These are phyloP conservation scores for Zygosaccharomyces bisporus DNA, from an alignment of 805 yeast genomes.

Conservation along the genomic window DNA sequence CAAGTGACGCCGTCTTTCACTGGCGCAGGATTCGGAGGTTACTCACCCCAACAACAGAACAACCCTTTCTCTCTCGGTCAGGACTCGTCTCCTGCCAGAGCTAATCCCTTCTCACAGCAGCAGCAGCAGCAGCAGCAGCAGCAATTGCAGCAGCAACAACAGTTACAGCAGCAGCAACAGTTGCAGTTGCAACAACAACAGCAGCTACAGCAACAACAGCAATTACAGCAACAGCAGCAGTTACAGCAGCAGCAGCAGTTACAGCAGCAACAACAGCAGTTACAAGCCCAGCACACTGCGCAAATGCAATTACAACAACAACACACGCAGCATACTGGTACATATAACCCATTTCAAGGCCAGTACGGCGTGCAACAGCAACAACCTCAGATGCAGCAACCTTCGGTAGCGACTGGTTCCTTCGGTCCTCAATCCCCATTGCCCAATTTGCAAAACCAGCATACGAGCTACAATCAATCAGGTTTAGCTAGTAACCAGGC, in stretches of 20 bases:
- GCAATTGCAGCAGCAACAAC: slow-evolving; percentile 10
- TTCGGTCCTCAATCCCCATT: background rate
- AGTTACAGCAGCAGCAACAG: slow-evolving; percentile 10
- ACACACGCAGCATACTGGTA: slow-evolving; percentile 2
- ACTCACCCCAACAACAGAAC: slow-evolving; percentile 34
- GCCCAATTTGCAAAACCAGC: slow-evolving; percentile 1
- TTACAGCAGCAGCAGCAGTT: slow-evolving; percentile 11
- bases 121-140: slow-evolving; percentile 9
- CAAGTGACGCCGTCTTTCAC: slow-evolving; percentile 40
- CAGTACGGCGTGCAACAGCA: slow-evolving; percentile 1
- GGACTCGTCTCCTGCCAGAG: slow-evolving; percentile 11
- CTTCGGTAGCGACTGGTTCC: slow-evolving; percentile 2
- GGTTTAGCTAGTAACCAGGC: slow-evolving; percentile 1
- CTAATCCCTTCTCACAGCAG: slow-evolving; percentile 14
- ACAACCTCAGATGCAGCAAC: slow-evolving; percentile 4
- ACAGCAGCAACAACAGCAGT: slow-evolving; percentile 10
- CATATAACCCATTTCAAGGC: background rate
- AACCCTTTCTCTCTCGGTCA: slow-evolving; percentile 39
- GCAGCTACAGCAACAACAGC: slow-evolving; percentile 7
- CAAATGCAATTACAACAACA: slow-evolving; percentile 15
- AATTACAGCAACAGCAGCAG: slow-evolving; percentile 9
- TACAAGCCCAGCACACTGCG: slow-evolving; percentile 15
- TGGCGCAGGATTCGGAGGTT: slow-evolving; percentile 61
- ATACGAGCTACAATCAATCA: background rate
- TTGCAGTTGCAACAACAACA: slow-evolving; percentile 9